Percentiles rank a stretch among this genome's conserved stretches.
Evolutionary conservation across 2,329 filamentous ascomycete genomes (phyloP).

Genomic region (Penicillium sp.): DNA sequence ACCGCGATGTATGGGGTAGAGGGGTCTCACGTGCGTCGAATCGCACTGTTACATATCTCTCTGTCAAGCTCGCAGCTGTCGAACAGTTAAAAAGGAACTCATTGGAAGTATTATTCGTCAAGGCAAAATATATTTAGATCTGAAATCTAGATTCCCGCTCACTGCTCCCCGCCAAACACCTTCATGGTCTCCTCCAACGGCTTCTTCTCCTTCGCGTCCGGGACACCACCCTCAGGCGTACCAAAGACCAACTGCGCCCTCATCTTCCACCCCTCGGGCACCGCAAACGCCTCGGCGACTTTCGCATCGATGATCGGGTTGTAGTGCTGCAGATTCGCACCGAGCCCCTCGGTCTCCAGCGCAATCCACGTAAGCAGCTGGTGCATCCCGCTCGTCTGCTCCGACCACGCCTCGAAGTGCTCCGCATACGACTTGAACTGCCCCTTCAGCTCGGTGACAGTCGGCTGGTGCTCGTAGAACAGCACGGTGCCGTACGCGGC

Average conservation of each 20-base stretch:
- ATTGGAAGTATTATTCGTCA: no score
- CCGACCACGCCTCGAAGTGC: constrained; percentile 69
- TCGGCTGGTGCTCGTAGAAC: constrained; percentile 76
- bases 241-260: constrained; percentile 80
- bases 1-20: no score
- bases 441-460: constrained; percentile 59
- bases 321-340: constrained; percentile 87
- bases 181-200: constrained; percentile 12
- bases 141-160: neutral
- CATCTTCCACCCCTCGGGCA: constrained; percentile 73
- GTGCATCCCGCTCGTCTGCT: constrained; percentile 76
- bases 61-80: no score
- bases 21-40: no score
- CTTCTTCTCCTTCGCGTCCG: constrained; percentile 15
- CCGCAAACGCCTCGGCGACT: constrained; percentile 68
- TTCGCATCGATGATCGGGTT: constrained; percentile 79
- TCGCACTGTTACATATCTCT: no score
- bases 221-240: neutral
- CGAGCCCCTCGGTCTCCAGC: constrained; percentile 78
- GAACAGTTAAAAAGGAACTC: no score
- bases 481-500: constrained; percentile 79
- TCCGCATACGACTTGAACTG: constrained; percentile 69
- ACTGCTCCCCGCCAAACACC: constrained; percentile 3
- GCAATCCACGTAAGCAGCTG: constrained; percentile 74
- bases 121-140: neutral